These are phyloP conservation scores for Porphyrellus cyaneotinctus DNA, from an alignment of 768 basidiomycete species.

Conservation along the genomic window DNA sequence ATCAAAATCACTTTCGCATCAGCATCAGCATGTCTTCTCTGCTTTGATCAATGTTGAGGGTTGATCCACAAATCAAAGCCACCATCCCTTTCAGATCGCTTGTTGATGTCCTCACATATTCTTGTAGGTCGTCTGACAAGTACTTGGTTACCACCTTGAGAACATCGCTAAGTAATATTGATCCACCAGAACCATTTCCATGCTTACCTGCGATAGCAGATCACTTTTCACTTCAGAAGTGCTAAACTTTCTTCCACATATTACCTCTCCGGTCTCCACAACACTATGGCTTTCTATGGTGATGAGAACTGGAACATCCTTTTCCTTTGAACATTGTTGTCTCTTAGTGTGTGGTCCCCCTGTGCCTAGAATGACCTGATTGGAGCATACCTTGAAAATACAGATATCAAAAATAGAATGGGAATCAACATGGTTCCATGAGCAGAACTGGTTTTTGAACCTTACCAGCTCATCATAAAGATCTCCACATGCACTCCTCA, in stretches of 20 bases:
- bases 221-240: too few relatives aligned
- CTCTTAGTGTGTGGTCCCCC: too few relatives aligned
- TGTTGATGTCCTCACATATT: neutral
- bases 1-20: neutral
- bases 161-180: too few relatives aligned
- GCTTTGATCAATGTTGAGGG: neutral
- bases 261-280: neutral
- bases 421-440: too few relatives aligned
- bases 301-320: neutral
- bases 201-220: neutral
- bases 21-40: neutral
- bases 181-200: too few relatives aligned
- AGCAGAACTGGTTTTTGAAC: too few relatives aligned
- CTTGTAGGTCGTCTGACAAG: neutral
- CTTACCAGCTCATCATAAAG: too few relatives aligned
- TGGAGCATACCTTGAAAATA: too few relatives aligned
- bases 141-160: neutral
- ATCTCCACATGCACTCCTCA: too few relatives aligned
- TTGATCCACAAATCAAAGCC: neutral
- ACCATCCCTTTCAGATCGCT: neutral
- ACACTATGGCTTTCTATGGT: neutral
- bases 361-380: too few relatives aligned
- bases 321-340: too few relatives aligned
- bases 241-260: neutral
- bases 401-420: too few relatives aligned